phyloP scores from a whole-genome alignment of 495 filamentous ascomycete species.

The Staphylotrichum tortipilum region DNA sequence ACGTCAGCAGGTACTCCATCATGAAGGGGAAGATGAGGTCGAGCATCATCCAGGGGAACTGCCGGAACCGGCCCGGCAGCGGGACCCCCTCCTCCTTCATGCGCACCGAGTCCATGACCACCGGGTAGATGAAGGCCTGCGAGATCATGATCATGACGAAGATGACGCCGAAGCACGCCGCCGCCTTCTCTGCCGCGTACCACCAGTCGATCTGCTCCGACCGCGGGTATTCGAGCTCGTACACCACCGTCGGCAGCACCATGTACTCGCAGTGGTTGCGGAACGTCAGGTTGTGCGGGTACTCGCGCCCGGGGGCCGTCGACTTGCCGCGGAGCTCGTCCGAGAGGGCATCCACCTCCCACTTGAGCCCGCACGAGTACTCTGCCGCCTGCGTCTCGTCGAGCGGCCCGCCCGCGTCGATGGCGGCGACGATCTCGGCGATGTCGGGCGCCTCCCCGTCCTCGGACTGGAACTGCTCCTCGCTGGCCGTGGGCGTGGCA shows the following conservation, averaged over 20 bases:
- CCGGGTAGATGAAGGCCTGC: conserved; percentile 52
- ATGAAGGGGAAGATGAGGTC: conserved; percentile 68
- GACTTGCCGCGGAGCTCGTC: conserved; percentile 55
- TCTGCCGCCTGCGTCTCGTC: conserved; percentile 50
- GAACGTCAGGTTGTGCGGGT: conserved; percentile 60
- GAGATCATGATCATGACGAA: conserved; percentile 54
- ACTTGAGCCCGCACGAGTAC: conserved; percentile 50
- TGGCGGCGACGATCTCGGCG: conserved; percentile 44
- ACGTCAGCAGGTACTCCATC: conserved; percentile 61
- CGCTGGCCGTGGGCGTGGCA: no score
- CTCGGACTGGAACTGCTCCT: no score
- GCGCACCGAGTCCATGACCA: conserved; percentile 53
- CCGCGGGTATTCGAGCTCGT: conserved; percentile 69
- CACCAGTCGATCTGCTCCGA: conserved; percentile 59
- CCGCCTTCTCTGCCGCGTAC: conserved; percentile 61
- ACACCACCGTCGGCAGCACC: conserved; percentile 63
- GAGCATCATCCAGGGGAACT: conserved; percentile 60
- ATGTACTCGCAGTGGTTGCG: conserved; percentile 62
- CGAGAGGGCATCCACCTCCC: conserved; percentile 52
- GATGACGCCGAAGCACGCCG: conserved; percentile 59
- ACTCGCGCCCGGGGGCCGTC: conserved; percentile 32
- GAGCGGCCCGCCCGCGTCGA: conserved; percentile 48
- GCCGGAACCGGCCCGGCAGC: conserved; percentile 47
- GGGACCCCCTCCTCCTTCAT: conserved; percentile 57
- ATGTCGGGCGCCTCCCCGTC: conserved; percentile 28